These are phyloP conservation scores for Eutrema japonicum DNA, from an alignment of 345 rosid species.

Conservation along the genomic window DNA sequence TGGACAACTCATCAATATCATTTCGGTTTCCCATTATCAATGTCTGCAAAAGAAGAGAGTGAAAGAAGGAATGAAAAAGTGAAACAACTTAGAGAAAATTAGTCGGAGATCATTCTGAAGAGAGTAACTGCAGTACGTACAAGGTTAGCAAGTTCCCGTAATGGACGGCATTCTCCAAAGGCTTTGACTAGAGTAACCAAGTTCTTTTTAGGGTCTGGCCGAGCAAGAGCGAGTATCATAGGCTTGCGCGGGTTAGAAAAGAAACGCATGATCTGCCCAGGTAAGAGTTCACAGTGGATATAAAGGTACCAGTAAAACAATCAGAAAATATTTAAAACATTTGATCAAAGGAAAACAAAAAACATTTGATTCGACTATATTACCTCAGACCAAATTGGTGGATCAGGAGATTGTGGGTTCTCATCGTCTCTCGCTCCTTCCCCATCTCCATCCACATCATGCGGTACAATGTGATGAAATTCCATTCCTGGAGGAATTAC, in stretches of 20 bases:
- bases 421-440: constrained; percentile 63
- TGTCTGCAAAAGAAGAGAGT: constrained; percentile 51
- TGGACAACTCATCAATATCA: constrained; percentile 74
- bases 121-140: constrained; percentile 44
- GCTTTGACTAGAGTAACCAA: constrained; percentile 80
- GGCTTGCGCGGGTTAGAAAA: constrained; percentile 81
- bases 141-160: constrained; percentile 81
- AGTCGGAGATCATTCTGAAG: constrained; percentile 8
- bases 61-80: not conserved
- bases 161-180: constrained; percentile 79
- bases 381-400: constrained; percentile 89
- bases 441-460: constrained; percentile 73
- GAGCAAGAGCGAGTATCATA: constrained; percentile 86
- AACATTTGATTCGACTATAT: constrained; percentile 15
- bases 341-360: not conserved
- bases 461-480: constrained; percentile 76
- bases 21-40: constrained; percentile 83
- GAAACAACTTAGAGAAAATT: not conserved
- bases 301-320: not conserved
- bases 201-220: constrained; percentile 89
- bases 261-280: constrained; percentile 78
- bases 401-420: constrained; percentile 62
- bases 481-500: constrained; percentile 98
- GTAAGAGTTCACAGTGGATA: constrained; percentile 22
- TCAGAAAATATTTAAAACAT: not conserved